Base-by-base conservation (phyloP, 2,329 filamentous ascomycete species). In the Fusarium cyanostomum region DNA sequence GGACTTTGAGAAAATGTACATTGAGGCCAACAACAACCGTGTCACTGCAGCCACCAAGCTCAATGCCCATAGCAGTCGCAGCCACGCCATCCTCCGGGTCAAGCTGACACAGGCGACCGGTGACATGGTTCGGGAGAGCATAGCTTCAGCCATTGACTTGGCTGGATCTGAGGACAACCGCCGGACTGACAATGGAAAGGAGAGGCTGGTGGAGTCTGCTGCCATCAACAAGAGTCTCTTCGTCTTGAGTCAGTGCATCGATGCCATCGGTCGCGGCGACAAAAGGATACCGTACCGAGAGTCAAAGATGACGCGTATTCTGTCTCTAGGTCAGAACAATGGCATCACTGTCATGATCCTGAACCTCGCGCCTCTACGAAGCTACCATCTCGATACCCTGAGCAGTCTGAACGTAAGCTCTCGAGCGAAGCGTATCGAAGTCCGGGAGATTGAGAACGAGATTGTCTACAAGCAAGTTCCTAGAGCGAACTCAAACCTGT, bases 201-300 rank as follows among this genome's bases (percentile, higher is more conserved):
- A 97, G 75, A 86, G 94, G 24, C 82, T 98, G 74, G 86, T 97
- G n/a, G 94, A 98, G 77, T 97, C 93, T 34, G 93, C 94, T 0
- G 94, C 92, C 72, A 98, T 98, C 81, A 98, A 98, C 84, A 98
- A 97, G 80, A 96, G 92, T 64, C 82, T 98, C 7, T 98, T 98
- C 71, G 94, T 97, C 15, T 80, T 98, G 44, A 94, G 92, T 38
- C 93, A 97, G 75, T 98, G 94, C 71, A 94, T 98, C 50, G 94
- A 98, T 74, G 94, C 94, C 53, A 98, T 98, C 73, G 91, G 90
- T 1, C 81, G 86, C 21, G 86, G 86, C 28, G 87, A 89, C 73
- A 86, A 84, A 69, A 87, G 94, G 30, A 94, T 98, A 71, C 94
- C 95, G 0, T 98, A 96, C 75, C 86, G 94, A 54, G 94, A 97